These are phyloP conservation scores for Conticribra weissflogii DNA, from an alignment of 108 stramenopile genomes.

Conservation along the genomic window DNA sequence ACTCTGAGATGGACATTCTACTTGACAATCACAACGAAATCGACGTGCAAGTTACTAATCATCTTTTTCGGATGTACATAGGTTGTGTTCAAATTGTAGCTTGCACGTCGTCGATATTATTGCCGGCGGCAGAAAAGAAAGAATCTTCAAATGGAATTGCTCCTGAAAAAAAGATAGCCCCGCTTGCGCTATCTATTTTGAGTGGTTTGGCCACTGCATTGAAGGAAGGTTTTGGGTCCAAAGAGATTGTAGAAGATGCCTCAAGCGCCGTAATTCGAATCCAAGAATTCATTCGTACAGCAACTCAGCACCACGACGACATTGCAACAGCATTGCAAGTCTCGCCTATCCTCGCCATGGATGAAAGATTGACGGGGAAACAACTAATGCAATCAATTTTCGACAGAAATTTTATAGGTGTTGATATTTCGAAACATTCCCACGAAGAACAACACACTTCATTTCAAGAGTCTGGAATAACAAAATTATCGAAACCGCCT, in stretches of 20 bases:
- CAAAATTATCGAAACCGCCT: constrained; percentile 9
- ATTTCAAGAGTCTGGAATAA: constrained; percentile 9
- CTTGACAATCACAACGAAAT: constrained; percentile 11
- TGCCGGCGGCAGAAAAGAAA: constrained; percentile 16
- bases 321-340: constrained; percentile 39
- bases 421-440: not conserved
- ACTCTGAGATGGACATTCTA: constrained; percentile 27
- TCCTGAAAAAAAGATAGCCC: constrained; percentile 17
- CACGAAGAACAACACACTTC: constrained; percentile 6
- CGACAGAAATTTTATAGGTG: not conserved
- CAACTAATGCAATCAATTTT: constrained; percentile 3
- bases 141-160: constrained; percentile 9
- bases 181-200: constrained; percentile 33
- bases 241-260: constrained; percentile 32
- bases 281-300: constrained; percentile 15
- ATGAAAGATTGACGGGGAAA: constrained; percentile 20
- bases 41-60: constrained; percentile 2
- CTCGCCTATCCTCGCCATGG: constrained; percentile 24
- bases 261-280: constrained; percentile 34
- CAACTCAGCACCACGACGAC: constrained; percentile 34
- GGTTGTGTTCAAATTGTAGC: constrained; percentile 40
- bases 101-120: constrained; percentile 42
- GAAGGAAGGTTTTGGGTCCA: constrained; percentile 28
- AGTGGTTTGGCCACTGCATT: constrained; percentile 16
- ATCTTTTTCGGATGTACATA: constrained; percentile 34